Base-by-base conservation (phyloP, 257 asterid genomes). In the Salvia splendens region DNA sequence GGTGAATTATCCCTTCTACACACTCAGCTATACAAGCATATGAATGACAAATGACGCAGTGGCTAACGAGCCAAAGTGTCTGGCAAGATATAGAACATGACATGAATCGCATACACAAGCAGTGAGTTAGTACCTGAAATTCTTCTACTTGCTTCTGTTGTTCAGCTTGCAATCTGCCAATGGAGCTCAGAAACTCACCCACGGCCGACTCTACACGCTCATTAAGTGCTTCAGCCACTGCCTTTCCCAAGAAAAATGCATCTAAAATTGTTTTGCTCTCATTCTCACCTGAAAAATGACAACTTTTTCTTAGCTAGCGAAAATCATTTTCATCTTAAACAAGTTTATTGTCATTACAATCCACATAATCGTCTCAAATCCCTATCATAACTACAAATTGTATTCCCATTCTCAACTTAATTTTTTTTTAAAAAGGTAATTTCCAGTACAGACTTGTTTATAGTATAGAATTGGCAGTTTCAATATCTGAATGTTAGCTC, bases 191-290 rank as follows among this genome's bases (percentile, higher is more conserved):
- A 67, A 92, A 75, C 78, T 92, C 98, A 4, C 98, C 98, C 43
- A 86, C 90, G 9, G 84, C 70, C 7, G 97, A 87, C 71, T 85
- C 94, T 38, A 85, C 12, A 2, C 90, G 95, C 85, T 86, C 97
- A 51, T 70, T 84, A 47, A 90, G 75, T 35, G 89, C 86, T 79
- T 92, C 98, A 0, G 85, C 97, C 60, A 92, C 80, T 70, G 97
- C 98, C 80, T 82, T 89, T 66, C 97, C 98, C 79, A 92, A 73
- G 89, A 92, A 92, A 75, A 92, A 92, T 10, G 97, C 97, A 64
- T 92, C 97, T 50, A 92, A 71, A 66, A 85, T 70, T 46, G 67
- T 83, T 77, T 77, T 84, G 77, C 95, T 86, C 73, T 83, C 96
- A 73, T 86, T 83, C 54, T 85, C 95, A 72, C 87, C 93, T 86